phyloP scores from a whole-genome alignment of 768 basidiomycete species.

The Coprinopsis marcescibilis region DNA sequence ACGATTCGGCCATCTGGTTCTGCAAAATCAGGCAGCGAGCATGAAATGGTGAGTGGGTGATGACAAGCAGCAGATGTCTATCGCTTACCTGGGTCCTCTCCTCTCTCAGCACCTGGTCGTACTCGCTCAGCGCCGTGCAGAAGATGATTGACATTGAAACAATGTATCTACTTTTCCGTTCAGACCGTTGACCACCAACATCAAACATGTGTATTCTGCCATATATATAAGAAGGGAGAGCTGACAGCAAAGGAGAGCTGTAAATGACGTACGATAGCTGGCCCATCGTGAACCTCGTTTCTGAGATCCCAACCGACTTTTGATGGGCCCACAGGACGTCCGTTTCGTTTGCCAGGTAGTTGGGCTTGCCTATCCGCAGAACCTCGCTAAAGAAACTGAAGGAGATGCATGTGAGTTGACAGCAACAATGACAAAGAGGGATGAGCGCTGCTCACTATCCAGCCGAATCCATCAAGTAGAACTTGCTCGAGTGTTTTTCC shows the following conservation, averaged over 20 bases:
- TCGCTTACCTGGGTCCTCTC: constrained; percentile 54
- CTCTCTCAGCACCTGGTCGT: constrained; percentile 68
- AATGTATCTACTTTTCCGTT: constrained; percentile 78
- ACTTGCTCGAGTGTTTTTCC: constrained; percentile 60
- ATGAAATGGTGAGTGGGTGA: too few relatives aligned
- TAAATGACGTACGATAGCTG: constrained; percentile 50
- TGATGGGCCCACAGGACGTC: constrained; percentile 84
- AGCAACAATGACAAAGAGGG: too few relatives aligned
- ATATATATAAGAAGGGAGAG: too few relatives aligned
- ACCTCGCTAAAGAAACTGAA: constrained; percentile 82
- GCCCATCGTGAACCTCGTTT: constrained; percentile 77
- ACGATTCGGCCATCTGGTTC: constrained; percentile 92
- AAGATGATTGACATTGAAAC: constrained; percentile 65
- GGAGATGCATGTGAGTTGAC: too few relatives aligned
- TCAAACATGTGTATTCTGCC: constrained; percentile 70
- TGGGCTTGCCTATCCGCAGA: constrained; percentile 70
- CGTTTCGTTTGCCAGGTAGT: constrained; percentile 80
- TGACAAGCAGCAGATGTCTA: too few relatives aligned
- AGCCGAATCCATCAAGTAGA: constrained; percentile 95
- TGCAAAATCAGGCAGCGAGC: too few relatives aligned
- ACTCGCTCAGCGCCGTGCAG: constrained; percentile 65
- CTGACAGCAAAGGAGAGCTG: too few relatives aligned
- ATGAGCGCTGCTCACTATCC: constrained; percentile 67
- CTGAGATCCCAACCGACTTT: constrained; percentile 87
- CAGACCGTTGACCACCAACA: constrained; percentile 74